Base-by-base conservation (phyloP, 2,329 filamentous ascomycete genomes). In the Aspergillus sp. region DNA sequence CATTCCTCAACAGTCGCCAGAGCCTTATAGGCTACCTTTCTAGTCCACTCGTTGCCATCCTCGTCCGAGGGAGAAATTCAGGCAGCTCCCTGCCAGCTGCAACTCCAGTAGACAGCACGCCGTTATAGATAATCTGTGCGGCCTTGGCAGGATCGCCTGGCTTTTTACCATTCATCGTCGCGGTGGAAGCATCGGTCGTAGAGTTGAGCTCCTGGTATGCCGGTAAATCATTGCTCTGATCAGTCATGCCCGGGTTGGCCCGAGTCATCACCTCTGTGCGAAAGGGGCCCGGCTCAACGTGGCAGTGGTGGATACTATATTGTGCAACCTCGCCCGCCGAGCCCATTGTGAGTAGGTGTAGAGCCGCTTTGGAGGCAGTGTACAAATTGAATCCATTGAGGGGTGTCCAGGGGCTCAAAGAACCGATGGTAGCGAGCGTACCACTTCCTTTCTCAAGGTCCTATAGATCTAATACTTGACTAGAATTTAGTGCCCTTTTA, bases 261-360 rank as follows among this genome's bases (percentile, higher is more conserved):
- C 52, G 47, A 30, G 49, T 39, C 2, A 68, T 43, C 4, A 66
- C 34, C 7, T 56, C 53, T 0, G 63, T 68, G 7, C 65, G 60
- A 53, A 65, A 67, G 36, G 50, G 46, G 4, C 68, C 69, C 0
- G 64, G 68, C 43, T 69, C 64, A 31, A 73, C 47, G 6, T 67
- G 54, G 33, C 57, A 52, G 36, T 61, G 54, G 19, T 50, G 52
- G 48, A 71, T 66, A 5, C 60, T 59, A 44, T 69, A 58, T 3
- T 47, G 44, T 11, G 46, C 49, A n/a, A 64, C 44, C 48, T 71
- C 66, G 27, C 58, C 55, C 9, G 47, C 50, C 1, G 60, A 36
- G 19, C 52, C 44, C 43, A 28, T 11, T 8, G 28, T 30, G 10
- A 46, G 12, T n/a, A 13, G 40, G 13, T 39, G 45, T 10, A 54